A percentile compares a stretch with the other conserved stretches of the same genome.
Conservation (phyloP, 208 protist species). For the Acanthamoeba polyphaga region DNA sequence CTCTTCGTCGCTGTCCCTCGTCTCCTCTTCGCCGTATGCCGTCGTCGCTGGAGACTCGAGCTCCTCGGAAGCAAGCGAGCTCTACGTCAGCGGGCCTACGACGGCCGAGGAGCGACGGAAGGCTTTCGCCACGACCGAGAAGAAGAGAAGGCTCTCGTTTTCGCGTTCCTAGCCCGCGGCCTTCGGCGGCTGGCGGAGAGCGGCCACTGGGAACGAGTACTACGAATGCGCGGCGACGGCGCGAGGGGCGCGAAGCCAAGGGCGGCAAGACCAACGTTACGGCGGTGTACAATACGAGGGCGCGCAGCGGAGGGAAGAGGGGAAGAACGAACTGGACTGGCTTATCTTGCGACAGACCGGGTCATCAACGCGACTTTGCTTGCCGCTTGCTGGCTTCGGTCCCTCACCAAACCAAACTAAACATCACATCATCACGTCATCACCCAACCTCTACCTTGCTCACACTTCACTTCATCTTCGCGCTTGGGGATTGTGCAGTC, state of each 20-base stretch:
- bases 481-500: too few relatives aligned
- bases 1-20: not conserved
- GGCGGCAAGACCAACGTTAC: not conserved
- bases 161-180: constrained; percentile 59
- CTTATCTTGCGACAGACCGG: not conserved
- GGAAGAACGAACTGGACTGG: not conserved
- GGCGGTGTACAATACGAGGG: not conserved
- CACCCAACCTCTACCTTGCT: not conserved
- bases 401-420: not conserved
- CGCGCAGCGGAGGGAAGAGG: too few relatives aligned
- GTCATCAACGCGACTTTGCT: not conserved
- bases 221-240: too few relatives aligned
- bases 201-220: not conserved
- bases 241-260: not conserved
- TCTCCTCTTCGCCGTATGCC: constrained; percentile 30
- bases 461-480: too few relatives aligned
- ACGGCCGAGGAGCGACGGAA: constrained; percentile 31
- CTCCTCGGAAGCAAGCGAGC: not conserved
- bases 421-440: not conserved
- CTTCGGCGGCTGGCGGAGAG: not conserved
- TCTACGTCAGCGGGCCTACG: not conserved
- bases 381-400: not conserved
- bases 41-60: not conserved
- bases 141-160: constrained; percentile 37
- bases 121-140: constrained; percentile 32